Evolutionary conservation across 768 basidiomycete genomes (phyloP), one percentile per base, ranked within the genome.

Genomic region (Collybia nuda): DNA sequence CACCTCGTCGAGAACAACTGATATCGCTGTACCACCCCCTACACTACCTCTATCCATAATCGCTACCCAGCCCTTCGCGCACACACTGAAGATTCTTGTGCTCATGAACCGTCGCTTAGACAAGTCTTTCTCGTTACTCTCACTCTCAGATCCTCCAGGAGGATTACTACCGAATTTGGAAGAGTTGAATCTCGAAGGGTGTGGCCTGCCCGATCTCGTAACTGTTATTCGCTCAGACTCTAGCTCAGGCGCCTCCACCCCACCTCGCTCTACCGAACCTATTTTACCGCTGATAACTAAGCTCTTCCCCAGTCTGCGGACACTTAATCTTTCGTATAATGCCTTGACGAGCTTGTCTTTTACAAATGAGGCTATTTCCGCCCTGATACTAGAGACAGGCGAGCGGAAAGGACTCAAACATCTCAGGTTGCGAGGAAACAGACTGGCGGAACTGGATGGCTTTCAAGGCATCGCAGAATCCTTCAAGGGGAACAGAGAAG

Each of bases 281-380:
- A 67, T 88, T 15, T 65, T 93, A 18, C 72, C 80, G 0, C 70
- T 85, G 21, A 65, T 93, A 37, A 70, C 80, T 2, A 73, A 70
- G 48, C 71, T 92, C 9, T 93, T 93, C 67, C 90, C 91, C 2
- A 79, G 78, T 54, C 60, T 93, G 40, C 74, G 72, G 32, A 82
- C 78, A 9, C 76, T 93, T 12, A 84, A 92, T 52, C 67, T 93
- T 51, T 86, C 88, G n/a, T 86, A 86, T 63, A 93, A 93, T 56
- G 56, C 67, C 2, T 65, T 93, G 9, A 84, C 84, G 1, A 78
- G 77, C 48, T 67, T 69, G 0, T 75, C 80, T 3, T 62, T 90
- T 12, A 70, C 73, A 1, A 64, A 72, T 21, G 78, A 78, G 2
- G 71, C 70, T 1, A 64, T 90, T 23, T 67, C 75, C 0, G 51